Percentiles rank a stretch among this genome's conserved stretches.
Evolutionary conservation across 352 stramenopile genomes (phyloP).

Genomic region (Pythium oligandrum): DNA sequence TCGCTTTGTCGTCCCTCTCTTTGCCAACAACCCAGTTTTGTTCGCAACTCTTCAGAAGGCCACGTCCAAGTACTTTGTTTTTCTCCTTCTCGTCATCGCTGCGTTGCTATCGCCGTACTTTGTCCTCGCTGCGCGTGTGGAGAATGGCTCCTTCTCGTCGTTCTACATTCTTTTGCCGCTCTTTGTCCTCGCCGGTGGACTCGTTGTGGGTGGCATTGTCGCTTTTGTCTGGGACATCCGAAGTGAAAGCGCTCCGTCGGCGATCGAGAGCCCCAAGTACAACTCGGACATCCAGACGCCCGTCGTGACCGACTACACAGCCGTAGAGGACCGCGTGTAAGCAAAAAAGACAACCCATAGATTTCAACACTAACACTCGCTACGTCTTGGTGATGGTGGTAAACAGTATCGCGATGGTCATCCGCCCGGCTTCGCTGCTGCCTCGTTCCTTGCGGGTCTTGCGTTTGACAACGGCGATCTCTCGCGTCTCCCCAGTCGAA

Average conservation of each 20-base stretch:
- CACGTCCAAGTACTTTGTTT: too few species aligned
- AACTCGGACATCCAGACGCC: too few species aligned
- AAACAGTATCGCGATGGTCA: slow-evolving; percentile 33
- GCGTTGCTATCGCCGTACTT: slow-evolving; percentile 73
- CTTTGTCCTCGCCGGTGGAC: slow-evolving; percentile 69
- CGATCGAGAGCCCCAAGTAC: too few species aligned
- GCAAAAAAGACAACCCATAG: too few species aligned
- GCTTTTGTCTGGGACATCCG: too few species aligned
- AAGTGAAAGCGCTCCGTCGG: too few species aligned
- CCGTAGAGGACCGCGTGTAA: slow-evolving; percentile 35
- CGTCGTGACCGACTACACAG: slow-evolving; percentile 39
- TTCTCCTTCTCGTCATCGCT: slow-evolving; percentile 14
- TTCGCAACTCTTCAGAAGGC: too few species aligned
- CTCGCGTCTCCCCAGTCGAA: slow-evolving; percentile 7
- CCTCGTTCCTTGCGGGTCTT: slow-evolving; percentile 18
- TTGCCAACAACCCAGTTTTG: too few species aligned
- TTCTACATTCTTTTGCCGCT: slow-evolving; percentile 80
- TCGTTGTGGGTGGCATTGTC: too few species aligned
- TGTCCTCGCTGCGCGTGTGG: slow-evolving; percentile 68
- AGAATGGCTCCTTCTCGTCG: slow-evolving; percentile 64
- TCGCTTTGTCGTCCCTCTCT: too few species aligned
- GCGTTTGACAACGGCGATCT: slow-evolving; percentile 29
- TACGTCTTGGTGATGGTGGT: neutral
- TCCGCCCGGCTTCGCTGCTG: neutral
- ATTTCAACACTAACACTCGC: too few species aligned